Percentiles rank a stretch among this genome's conserved stretches.
These are phyloP conservation scores for Abelmoschus esculentus DNA, from an alignment of 345 rosid genomes.

Conservation along the genomic window DNA sequence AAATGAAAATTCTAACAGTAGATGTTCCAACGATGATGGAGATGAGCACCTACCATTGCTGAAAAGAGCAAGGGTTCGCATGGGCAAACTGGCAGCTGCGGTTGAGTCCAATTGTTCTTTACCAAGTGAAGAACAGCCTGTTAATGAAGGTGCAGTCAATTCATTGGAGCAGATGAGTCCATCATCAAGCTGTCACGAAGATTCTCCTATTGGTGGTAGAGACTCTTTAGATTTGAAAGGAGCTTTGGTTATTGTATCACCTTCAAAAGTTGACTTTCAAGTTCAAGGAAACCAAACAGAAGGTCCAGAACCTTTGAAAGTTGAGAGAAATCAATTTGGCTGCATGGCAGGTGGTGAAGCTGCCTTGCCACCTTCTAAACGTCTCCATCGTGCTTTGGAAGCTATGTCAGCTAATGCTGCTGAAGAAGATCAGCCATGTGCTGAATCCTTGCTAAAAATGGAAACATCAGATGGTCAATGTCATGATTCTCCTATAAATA, in stretches of 20 bases:
- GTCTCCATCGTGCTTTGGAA: conserved; percentile 68
- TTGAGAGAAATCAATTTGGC: conserved; percentile 35
- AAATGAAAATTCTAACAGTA: conserved; percentile 29
- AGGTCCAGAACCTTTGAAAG: conserved; percentile 25
- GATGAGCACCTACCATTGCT: conserved; percentile 87
- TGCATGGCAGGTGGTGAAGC: conserved; percentile 55
- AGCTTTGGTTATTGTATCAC: conserved; percentile 28
- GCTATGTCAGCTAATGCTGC: conserved; percentile 68
- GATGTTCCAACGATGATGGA: conserved; percentile 54
- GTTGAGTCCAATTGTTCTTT: conserved; percentile 25
- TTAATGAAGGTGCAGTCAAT: conserved; percentile 25
- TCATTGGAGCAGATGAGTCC: conserved; percentile 30
- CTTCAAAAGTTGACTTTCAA: conserved; percentile 25
- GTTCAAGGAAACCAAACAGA: conserved; percentile 29
- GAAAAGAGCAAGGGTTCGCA: conserved; percentile 91
- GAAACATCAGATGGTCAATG: conserved; percentile 22
- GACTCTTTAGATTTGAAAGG: conserved; percentile 24
- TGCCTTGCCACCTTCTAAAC: conserved; percentile 76
- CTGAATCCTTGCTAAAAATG: conserved; percentile 26
- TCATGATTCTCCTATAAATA: conserved; percentile 16
- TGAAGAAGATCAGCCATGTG: conserved; percentile 34
- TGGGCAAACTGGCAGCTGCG: conserved; percentile 50
- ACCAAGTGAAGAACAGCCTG: conserved; percentile 35
- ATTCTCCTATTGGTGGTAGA: conserved; percentile 20
- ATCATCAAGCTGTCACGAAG: conserved; percentile 20